phyloP scores from a whole-genome alignment of 2,329 filamentous ascomycete genomes.

The Fusarium sp. region DNA sequence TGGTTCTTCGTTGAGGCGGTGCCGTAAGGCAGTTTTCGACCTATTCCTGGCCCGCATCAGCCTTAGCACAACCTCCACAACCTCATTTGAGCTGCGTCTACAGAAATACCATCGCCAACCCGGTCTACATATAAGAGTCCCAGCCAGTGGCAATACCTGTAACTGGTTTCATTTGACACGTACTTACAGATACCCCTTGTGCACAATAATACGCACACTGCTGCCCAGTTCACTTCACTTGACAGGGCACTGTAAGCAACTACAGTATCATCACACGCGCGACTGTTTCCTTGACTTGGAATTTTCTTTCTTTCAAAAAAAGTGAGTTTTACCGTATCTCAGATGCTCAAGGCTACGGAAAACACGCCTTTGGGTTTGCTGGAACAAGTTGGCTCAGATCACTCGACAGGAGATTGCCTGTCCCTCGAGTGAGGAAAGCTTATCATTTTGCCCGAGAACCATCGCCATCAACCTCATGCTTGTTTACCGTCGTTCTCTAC shows the following conservation, averaged over 20 bases:
- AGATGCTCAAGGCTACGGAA: not conserved
- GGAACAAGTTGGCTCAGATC: not conserved
- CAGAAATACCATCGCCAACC: not conserved
- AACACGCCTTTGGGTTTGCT: not conserved
- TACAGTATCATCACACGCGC: not conserved
- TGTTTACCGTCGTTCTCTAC: not conserved
- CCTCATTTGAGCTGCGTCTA: not conserved
- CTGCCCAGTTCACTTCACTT: not conserved
- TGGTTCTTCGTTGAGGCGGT: conserved; percentile 35
- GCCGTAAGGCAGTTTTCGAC: conserved; percentile 39
- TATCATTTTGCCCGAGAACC: not conserved
- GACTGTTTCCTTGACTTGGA: not conserved
- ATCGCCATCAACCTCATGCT: not conserved
- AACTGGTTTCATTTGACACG: not conserved
- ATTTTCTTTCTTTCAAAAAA: not conserved
- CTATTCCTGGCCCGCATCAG: conserved; percentile 16
- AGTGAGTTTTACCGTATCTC: not conserved
- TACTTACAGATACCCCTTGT: not conserved
- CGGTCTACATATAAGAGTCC: conserved; percentile 12
- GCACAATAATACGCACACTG: not conserved
- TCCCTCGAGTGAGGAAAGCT: conserved; percentile 1
- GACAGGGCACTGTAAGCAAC: not conserved
- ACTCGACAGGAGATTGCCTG: not conserved
- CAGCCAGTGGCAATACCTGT: not conserved
- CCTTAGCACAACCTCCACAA: conserved; percentile 18